These are phyloP conservation scores for Veloporphyrellus conicus DNA, from an alignment of 1,284 basidiomycete species.

Conservation along the genomic window DNA sequence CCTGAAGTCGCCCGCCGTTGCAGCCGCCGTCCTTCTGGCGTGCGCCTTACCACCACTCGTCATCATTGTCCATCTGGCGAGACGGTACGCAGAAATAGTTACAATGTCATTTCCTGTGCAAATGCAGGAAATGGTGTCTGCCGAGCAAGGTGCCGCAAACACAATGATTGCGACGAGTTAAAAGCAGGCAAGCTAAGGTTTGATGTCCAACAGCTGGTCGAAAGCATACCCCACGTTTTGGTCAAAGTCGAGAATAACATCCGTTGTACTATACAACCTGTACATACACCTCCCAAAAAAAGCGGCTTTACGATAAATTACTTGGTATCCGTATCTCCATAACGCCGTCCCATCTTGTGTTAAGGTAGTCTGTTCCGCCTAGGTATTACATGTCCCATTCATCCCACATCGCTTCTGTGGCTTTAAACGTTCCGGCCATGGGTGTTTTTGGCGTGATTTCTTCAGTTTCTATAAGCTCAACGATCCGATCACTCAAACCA, in stretches of 20 bases:
- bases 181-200: neutral
- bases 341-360: neutral
- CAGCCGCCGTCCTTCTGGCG: constrained; percentile 17
- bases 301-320: constrained; percentile 19
- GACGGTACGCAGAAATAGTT: constrained; percentile 3
- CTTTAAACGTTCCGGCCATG: constrained; percentile 28
- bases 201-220: neutral
- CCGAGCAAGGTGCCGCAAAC: neutral
- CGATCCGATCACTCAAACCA: constrained; percentile 55
- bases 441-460: constrained; percentile 43
- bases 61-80: constrained; percentile 6
- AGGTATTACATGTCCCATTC: constrained; percentile 62
- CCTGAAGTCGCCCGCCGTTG: constrained; percentile 22
- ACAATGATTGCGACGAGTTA: neutral
- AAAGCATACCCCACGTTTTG: neutral
- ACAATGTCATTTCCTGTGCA: constrained; percentile 9
- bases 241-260: neutral
- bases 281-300: constrained; percentile 4
- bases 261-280: constrained; percentile 4
- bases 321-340: neutral
- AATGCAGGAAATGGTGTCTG: neutral
- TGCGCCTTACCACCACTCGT: constrained; percentile 23
- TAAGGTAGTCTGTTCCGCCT: neutral
- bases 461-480: constrained; percentile 66
- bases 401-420: constrained; percentile 50